Evolutionary conservation across 2,329 filamentous ascomycete species (phyloP), one percentile per base, ranked within the genome.

Genomic region (Alternaria sp.): DNA sequence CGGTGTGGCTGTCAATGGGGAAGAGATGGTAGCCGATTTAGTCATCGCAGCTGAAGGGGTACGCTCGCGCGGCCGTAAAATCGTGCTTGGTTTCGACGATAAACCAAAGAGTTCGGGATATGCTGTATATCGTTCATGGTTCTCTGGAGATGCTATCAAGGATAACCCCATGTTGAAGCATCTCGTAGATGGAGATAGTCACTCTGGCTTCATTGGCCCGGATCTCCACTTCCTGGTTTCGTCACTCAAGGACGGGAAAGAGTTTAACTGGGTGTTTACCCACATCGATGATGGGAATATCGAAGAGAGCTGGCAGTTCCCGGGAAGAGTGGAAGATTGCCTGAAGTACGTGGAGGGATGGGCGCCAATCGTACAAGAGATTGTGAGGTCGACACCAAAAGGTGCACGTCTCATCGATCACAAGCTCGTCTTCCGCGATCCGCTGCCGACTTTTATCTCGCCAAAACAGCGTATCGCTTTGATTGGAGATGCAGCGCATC

Each of bases 31-130:
- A 2, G 83, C 80, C 0, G 82, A 85, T 66, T 67, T 85, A 0
- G 78, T 85, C 3, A 73, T 85, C 26, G 84, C 82, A 7, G 82
- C 81, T 3, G 84, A 85, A 68, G 79, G 83, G 5, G 83, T 85
- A 54, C 80, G 84, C 61, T 82, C 80, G 17, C 78, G 80, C n/a
- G 81, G 83, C 0, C 73, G 83, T 31, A 81, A 81, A 59, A 79
- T 84, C 8, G 83, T 85, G 14, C 77, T 85, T 2, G 83, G 83
- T 1, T 83, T 83, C 34, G 76, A 80, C 29, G 82, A 84, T 58
- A 80, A 81, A 40, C 82, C 82, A 1, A 84, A 84, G 68, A 81
- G 79, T 40, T 82, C 79, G 40, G 83, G 83, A 0, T 85, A 85
- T 61, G 82, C 83, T 1, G 83, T 83, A 50, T 85, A 81, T 70